Conservation (phyloP, 345 rosid genomes). For the Trapa incisa region DNA sequence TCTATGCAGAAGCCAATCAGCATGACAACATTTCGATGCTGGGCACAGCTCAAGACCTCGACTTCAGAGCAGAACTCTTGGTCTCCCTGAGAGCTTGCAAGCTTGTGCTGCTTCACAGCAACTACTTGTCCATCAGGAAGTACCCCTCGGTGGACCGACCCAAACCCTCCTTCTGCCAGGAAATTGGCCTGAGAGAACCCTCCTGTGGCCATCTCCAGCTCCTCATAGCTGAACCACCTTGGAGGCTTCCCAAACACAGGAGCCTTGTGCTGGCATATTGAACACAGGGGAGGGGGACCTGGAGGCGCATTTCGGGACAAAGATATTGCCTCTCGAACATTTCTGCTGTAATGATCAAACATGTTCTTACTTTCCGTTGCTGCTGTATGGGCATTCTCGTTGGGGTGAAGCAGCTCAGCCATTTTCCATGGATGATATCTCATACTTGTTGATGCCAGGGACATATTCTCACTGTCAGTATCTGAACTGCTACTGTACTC, state of each 20-base stretch:
- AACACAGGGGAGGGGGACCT: conserved; percentile 95
- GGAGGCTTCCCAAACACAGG: conserved; percentile 98
- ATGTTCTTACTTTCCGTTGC: conserved; percentile 36
- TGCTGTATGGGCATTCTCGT: conserved; percentile 37
- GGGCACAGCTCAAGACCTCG: conserved; percentile 98
- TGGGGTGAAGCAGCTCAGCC: conserved; percentile 43
- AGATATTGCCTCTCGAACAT: conserved; percentile 77
- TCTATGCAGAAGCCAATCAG: conserved; percentile 94
- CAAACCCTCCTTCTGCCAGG: conserved; percentile 98
- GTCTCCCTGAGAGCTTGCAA: conserved; percentile 99
- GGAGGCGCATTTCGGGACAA: conserved; percentile 71
- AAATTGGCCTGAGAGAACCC: conserved; percentile 97
- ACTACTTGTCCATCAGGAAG: conserved; percentile 97
- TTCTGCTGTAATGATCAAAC: conserved; percentile 46
- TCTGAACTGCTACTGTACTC: conserved; percentile 60
- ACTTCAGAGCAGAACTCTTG: conserved; percentile 97
- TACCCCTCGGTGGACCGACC: conserved; percentile 94
- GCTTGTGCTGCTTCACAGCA: conserved; percentile 95
- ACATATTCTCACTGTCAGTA: conserved; percentile 62
- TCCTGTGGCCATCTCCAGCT: conserved; percentile 93
- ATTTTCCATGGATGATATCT: conserved; percentile 79
- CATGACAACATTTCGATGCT: conserved; percentile 96
- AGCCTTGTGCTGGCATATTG: conserved; percentile 93
- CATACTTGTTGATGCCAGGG: conserved; percentile 64
- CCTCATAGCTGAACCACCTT: conserved; percentile 84